Conservation (phyloP, 257 asterid genomes). For the Solanum paucissectum region DNA sequence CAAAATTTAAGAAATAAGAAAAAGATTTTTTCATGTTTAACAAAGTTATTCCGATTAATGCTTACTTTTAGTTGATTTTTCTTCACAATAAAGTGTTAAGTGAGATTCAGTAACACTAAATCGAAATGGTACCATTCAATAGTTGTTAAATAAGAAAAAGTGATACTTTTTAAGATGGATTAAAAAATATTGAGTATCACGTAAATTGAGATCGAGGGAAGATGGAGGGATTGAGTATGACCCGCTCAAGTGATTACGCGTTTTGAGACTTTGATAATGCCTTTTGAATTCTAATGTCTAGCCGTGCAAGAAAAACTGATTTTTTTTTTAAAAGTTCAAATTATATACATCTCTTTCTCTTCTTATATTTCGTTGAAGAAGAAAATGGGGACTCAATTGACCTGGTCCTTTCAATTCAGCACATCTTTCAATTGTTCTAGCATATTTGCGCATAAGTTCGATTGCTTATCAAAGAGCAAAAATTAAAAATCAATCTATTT, state of each 20-base stretch:
- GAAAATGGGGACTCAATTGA: not conserved
- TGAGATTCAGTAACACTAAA: too few relatives aligned
- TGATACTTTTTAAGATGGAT: rapidly evolving
- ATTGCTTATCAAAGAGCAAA: not conserved
- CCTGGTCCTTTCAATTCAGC: not conserved
- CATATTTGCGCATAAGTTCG: not conserved
- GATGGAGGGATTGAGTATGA: not conserved
- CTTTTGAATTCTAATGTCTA: not conserved
- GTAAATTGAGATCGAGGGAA: not conserved
- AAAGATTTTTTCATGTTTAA: not conserved
- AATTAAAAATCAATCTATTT: not conserved
- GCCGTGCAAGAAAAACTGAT: not conserved
- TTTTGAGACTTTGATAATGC: not conserved
- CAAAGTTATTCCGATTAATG: not conserved
- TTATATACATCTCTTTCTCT: not conserved
- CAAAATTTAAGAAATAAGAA: not conserved
- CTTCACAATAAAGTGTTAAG: not conserved
- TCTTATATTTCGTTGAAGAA: not conserved
- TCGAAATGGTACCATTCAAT: not conserved
- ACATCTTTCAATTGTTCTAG: not conserved
- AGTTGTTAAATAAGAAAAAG: not conserved
- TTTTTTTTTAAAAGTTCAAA: not conserved
- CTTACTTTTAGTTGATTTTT: not conserved
- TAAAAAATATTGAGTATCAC: rapidly evolving
- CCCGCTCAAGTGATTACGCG: not conserved